These are phyloP conservation scores for Multifurca ochricompacta DNA, from an alignment of 768 basidiomycete species.

Conservation along the genomic window DNA sequence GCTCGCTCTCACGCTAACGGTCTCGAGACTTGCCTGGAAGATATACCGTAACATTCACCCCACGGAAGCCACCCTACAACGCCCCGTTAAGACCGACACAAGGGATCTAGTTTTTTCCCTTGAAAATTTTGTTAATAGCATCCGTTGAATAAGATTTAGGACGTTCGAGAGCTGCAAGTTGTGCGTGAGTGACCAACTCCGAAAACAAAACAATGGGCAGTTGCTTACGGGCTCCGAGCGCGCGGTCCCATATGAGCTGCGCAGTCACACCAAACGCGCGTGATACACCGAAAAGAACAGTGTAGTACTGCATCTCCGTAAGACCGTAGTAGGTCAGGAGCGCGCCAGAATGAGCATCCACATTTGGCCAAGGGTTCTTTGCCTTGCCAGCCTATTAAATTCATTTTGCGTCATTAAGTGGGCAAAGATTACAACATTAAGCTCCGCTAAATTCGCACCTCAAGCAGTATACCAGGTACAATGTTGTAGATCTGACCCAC, in stretches of 20 bases:
- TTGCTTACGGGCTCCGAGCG: conserved; percentile 78
- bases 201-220: neutral
- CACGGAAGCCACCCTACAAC: conserved; percentile 1
- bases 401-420: neutral
- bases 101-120: conserved; percentile 36
- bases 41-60: neutral
- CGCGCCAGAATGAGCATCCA: conserved; percentile 93
- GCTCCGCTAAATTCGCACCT: conserved; percentile 38
- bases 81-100: neutral
- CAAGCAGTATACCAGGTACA: conserved; percentile 84
- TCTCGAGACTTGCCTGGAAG: neutral
- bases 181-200: neutral
- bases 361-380: conserved; percentile 95
- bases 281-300: conserved; percentile 95
- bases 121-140: conserved; percentile 75
- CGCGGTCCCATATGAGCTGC: conserved; percentile 90
- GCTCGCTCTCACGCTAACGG: conserved; percentile 7
- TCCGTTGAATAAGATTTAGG: conserved; percentile 87
- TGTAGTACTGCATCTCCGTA: conserved; percentile 92
- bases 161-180: conserved; percentile 62
- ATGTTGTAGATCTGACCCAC: conserved; percentile 84
- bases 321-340: conserved; percentile 82
- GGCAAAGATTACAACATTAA: neutral
- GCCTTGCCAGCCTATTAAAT: conserved; percentile 84
- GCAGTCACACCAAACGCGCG: conserved; percentile 86